phyloP scores from a whole-genome alignment of 305 asterid species.

The Caryopteris hybrid region DNA sequence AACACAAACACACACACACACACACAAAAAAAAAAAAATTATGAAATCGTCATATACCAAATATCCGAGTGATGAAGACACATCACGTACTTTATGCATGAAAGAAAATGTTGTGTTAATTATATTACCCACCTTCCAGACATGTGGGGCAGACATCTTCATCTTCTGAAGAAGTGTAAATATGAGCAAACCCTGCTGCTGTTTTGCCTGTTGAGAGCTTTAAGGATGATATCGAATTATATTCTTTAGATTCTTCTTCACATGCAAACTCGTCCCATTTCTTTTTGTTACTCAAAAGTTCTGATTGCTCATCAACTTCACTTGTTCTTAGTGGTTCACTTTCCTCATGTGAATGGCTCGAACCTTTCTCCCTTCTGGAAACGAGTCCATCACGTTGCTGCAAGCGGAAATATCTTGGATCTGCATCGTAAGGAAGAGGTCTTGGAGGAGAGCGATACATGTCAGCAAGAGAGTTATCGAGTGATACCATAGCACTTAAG shows the following conservation, averaged over 20 bases:
- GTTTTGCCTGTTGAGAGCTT: constrained; percentile 48
- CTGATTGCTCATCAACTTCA: constrained; percentile 59
- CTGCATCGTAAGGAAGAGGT: constrained; percentile 88
- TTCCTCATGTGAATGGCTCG: constrained; percentile 73
- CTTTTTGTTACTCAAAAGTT: constrained; percentile 39
- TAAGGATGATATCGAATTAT: constrained; percentile 45
- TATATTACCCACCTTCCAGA: constrained; percentile 62
- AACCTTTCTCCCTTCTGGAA: constrained; percentile 79
- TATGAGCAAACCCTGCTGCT: constrained; percentile 57
- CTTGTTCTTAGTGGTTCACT: constrained; percentile 64
- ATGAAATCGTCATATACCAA: background rate
- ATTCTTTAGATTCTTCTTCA: constrained; percentile 60
- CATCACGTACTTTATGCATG: background rate
- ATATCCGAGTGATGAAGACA: background rate
- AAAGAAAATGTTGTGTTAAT: background rate
- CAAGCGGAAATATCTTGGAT: constrained; percentile 62
- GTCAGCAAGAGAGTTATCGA: constrained; percentile 73
- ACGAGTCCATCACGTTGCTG: constrained; percentile 70
- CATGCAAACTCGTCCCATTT: constrained; percentile 54
- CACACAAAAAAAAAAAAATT: background rate
- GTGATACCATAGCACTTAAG: constrained; percentile 47
- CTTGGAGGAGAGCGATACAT: constrained; percentile 89
- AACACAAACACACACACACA: background rate
- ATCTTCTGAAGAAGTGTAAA: constrained; percentile 68
- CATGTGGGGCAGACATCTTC: constrained; percentile 96